Base-by-base conservation (phyloP, 129 eudicot genomes). In the Centaurea solstitialis region DNA sequence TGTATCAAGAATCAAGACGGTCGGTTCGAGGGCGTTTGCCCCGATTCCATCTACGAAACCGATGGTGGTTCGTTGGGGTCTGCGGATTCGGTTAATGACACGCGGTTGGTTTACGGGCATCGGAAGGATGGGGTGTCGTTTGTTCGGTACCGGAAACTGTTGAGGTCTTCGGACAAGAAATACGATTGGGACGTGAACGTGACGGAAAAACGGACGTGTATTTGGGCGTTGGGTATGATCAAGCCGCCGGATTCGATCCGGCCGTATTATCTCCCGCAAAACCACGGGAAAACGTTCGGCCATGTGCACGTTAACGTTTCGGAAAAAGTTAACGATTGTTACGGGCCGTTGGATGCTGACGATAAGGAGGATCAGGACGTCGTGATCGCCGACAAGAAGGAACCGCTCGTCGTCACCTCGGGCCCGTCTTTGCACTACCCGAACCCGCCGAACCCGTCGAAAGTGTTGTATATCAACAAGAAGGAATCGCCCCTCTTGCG, bases 71-170 rank as follows among this genome's bases (percentile, higher is more conserved):
- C 91, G 30, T 26, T 26, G 2, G 85, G 83, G 47, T 75, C 83
- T 5, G 67, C 22, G 70, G 84, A 82, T 72, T 64, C 67, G 33
- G 91, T 89, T 22, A 94, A 94, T 41, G 87, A 95, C 79, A 90
- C 99, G 0, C 73, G 40, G 82, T 80, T 92, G 76, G 70, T 89
- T 75, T 95, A 92, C 67, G 99, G 91, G 57, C 98, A 92, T 80
- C 81, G 98, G 80, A 95, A 88, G 87, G 99, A 92, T 64, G 99
- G 99, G 9, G 97, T 95, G 7, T 95, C 94, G 5, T 92, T 95
- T 81, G 76, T 95, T 35, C 91, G 96, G 78, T 95, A 71, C 81
- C 97, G 87, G 71, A 85, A 94, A 20, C 90, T 86, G 40, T 79
- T 95, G 74, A 83, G 82, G 59, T 77, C 94, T 3, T 79, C 37